phyloP scores from a whole-genome alignment of 345 rosid species.

The Murraya paniculata region DNA sequence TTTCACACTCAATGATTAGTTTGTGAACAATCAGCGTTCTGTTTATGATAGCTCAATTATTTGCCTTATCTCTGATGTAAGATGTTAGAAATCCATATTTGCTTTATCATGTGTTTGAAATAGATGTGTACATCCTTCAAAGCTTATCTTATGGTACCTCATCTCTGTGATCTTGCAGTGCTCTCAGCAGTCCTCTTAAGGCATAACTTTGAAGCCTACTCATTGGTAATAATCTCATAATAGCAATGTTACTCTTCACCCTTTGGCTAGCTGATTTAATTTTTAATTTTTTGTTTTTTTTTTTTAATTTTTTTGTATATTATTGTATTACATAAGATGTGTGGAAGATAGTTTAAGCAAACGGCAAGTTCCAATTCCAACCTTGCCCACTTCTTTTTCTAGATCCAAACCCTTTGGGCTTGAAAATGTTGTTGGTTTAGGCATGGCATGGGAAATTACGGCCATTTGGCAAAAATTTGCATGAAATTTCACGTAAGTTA shows the following conservation, averaged over 20 bases:
- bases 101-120: neutral
- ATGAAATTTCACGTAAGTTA: too few species aligned
- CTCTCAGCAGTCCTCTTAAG: slow-evolving; percentile 68
- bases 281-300: neutral
- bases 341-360: too few species aligned
- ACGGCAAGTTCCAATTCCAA: too few species aligned
- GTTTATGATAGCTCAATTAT: neutral
- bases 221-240: slow-evolving; percentile 43
- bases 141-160: neutral
- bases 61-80: neutral
- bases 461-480: too few species aligned
- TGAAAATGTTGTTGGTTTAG: too few species aligned
- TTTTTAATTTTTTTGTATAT: neutral
- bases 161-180: slow-evolving; percentile 46
- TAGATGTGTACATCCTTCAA: neutral
- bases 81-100: neutral
- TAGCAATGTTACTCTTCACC: neutral
- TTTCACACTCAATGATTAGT: neutral
- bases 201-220: slow-evolving; percentile 61
- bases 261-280: neutral
- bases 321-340: too few species aligned
- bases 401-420: too few species aligned
- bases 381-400: too few species aligned
- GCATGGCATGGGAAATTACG: too few species aligned
- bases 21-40: neutral